Percentiles rank a stretch among this genome's conserved stretches.
phyloP scores from a whole-genome alignment of 352 stramenopile species.

The Globisporangium emineosum region DNA sequence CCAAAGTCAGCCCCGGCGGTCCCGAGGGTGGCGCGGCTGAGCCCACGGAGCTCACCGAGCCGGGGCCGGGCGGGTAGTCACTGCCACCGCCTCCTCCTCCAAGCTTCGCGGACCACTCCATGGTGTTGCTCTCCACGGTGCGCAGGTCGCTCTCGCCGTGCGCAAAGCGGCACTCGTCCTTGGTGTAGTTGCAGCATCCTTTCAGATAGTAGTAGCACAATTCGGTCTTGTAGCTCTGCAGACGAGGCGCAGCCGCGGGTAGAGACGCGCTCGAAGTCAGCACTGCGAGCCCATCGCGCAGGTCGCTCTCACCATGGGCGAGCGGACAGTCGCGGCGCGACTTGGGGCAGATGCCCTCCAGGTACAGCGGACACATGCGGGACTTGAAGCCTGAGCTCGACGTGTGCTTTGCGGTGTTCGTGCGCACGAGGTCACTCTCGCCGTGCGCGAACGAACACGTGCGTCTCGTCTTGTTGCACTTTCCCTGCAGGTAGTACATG shows the following conservation, averaged over 20 bases:
- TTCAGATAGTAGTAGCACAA: slow-evolving; percentile 89
- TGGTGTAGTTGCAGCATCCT: slow-evolving; percentile 86
- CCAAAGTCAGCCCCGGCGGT: slow-evolving; percentile 18
- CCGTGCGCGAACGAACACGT: slow-evolving; percentile 87
- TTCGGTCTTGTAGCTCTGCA: slow-evolving; percentile 89
- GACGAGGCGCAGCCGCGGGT: slow-evolving; percentile 47
- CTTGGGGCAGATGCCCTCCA: slow-evolving; percentile 70
- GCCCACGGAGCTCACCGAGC: not conserved
- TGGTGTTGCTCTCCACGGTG: slow-evolving; percentile 82
- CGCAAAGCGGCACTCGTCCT: slow-evolving; percentile 86
- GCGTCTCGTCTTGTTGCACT: slow-evolving; percentile 86
- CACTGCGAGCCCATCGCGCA: slow-evolving; percentile 50
- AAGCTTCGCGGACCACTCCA: slow-evolving; percentile 59
- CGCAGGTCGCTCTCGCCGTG: slow-evolving; percentile 76
- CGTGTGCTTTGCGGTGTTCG: slow-evolving; percentile 28
- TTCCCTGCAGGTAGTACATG: slow-evolving; percentile 88
- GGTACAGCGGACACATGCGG: slow-evolving; percentile 72
- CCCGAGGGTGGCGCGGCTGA: not conserved
- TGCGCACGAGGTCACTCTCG: slow-evolving; percentile 72
- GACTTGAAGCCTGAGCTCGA: slow-evolving; percentile 54
- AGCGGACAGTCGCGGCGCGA: slow-evolving; percentile 74
- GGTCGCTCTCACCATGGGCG: slow-evolving; percentile 72
- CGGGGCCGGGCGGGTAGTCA: slow-evolving; percentile 10
- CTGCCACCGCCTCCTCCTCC: slow-evolving; percentile 25
- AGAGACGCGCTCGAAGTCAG: slow-evolving; percentile 23